A percentile compares a stretch with the other conserved stretches of the same genome.
phyloP scores from a whole-genome alignment of 805 yeast species.

The Cyberlindnera americana region DNA sequence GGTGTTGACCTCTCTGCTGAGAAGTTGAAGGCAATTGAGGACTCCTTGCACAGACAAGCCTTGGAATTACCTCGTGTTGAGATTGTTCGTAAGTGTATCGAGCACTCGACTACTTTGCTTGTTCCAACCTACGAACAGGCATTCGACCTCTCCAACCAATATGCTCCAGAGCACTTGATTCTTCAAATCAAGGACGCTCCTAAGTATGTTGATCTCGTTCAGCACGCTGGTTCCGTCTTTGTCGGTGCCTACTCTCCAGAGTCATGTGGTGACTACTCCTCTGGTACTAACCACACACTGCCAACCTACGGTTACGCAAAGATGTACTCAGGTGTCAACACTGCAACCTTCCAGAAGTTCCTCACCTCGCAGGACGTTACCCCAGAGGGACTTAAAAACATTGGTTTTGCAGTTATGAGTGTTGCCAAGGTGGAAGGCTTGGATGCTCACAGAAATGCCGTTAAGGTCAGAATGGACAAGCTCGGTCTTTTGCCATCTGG shows the following conservation, averaged over 20 bases:
- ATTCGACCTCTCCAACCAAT: conserved; percentile 77
- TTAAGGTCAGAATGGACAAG: conserved; percentile 87
- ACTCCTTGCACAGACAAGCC: conserved; percentile 84
- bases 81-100: conserved; percentile 86
- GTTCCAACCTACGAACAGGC: conserved; percentile 77
- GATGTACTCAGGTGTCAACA: conserved; percentile 96
- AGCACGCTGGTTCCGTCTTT: conserved; percentile 94
- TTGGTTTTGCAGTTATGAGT: conserved; percentile 96
- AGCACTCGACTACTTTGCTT: conserved; percentile 79
- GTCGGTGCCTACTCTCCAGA: conserved; percentile 97
- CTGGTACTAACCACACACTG: conserved; percentile 97
- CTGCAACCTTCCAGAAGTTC: conserved; percentile 92
- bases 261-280: conserved; percentile 96
- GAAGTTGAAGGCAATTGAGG: conserved; percentile 68
- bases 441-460: conserved; percentile 97
- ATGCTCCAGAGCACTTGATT: conserved; percentile 98
- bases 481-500: conserved; percentile 49
- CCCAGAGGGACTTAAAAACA: conserved; percentile 75
- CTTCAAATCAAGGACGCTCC: conserved; percentile 82
- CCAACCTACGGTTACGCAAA: conserved; percentile 99
- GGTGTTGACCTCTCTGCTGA: conserved; percentile 66
- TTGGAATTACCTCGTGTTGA: conserved; percentile 83
- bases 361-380: conserved; percentile 92
- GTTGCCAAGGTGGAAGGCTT: conserved; percentile 95
- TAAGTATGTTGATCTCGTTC: conserved; percentile 64